Conservation (phyloP, 805 yeast species). For the Pichia rugopelliculosa region DNA sequence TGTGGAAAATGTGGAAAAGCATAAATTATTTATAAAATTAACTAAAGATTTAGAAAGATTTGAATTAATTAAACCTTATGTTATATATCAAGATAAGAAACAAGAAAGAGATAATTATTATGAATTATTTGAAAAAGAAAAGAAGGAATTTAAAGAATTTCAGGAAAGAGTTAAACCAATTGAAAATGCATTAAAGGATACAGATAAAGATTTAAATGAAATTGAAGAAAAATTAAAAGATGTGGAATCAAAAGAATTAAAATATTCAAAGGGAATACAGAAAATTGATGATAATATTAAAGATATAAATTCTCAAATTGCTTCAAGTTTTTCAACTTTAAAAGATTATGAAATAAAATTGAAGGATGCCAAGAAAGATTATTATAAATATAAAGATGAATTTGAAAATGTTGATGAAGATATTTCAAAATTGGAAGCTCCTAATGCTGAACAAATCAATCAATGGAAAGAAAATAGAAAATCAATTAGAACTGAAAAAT, state of each 20-base stretch:
- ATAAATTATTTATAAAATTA: conserved; percentile 38
- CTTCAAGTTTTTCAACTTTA: conserved; percentile 27
- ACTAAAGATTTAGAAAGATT: conserved; percentile 31
- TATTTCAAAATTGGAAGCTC: conserved; percentile 10
- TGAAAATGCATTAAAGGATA: conserved; percentile 13
- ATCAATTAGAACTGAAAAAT: conserved; percentile 18
- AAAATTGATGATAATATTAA: conserved; percentile 9
- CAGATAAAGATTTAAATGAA: conserved; percentile 8
- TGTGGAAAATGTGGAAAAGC: conserved; percentile 40
- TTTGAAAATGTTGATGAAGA: conserved; percentile 9
- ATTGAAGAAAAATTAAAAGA: conserved; percentile 4
- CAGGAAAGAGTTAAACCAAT: conserved; percentile 19
- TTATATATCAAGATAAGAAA: conserved; percentile 29
- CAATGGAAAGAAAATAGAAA: conserved; percentile 21
- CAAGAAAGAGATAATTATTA: conserved; percentile 28
- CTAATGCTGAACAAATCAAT: conserved; percentile 17
- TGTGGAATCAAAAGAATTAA: not conserved
- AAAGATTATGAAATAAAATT: conserved; percentile 30
- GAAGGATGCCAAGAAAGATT: conserved; percentile 29
- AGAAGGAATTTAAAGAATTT: conserved; percentile 19
- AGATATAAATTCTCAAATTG: conserved; percentile 20
- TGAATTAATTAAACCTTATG: conserved; percentile 31
- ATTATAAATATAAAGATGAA: conserved; percentile 23
- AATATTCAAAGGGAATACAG: not conserved
- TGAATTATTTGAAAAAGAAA: conserved; percentile 20